Percentiles rank a stretch among this genome's conserved stretches.
Evolutionary conservation across 768 basidiomycete species (phyloP).

Genomic region (Hypholoma sublateritium): DNA sequence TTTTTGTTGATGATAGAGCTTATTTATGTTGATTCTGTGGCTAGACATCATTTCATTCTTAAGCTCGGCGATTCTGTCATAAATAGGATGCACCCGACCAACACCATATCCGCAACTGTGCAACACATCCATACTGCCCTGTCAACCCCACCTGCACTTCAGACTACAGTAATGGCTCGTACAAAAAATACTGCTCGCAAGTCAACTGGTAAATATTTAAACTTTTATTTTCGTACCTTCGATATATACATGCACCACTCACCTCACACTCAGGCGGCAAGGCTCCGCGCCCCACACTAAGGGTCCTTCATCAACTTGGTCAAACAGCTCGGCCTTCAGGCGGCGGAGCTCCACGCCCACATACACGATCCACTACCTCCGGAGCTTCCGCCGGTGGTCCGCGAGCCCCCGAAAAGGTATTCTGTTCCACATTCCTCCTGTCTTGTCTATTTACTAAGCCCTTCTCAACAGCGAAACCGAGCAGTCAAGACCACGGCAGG

Average conservation of each 20-base stretch:
- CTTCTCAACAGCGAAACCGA: neutral
- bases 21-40: too few species aligned
- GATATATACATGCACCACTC: too few species aligned
- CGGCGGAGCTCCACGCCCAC: too few species aligned
- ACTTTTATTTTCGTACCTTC: neutral
- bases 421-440: neutral
- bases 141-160: neutral
- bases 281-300: too few species aligned
- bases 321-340: too few species aligned
- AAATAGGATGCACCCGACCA: too few species aligned
- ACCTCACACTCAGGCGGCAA: neutral
- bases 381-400: too few species aligned
- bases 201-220: neutral
- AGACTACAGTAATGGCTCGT: conserved; percentile 1
- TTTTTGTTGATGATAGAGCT: too few species aligned
- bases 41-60: neutral
- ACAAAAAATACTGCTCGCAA: conserved; percentile 1
- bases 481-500: neutral
- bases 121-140: too few species aligned
- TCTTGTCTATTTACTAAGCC: neutral
- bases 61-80: too few species aligned
- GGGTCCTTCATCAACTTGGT: neutral
- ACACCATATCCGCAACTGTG: too few species aligned
- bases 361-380: too few species aligned
- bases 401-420: neutral